Conservation (phyloP, 768 basidiomycete genomes). For the Lactifluus pinguis region DNA sequence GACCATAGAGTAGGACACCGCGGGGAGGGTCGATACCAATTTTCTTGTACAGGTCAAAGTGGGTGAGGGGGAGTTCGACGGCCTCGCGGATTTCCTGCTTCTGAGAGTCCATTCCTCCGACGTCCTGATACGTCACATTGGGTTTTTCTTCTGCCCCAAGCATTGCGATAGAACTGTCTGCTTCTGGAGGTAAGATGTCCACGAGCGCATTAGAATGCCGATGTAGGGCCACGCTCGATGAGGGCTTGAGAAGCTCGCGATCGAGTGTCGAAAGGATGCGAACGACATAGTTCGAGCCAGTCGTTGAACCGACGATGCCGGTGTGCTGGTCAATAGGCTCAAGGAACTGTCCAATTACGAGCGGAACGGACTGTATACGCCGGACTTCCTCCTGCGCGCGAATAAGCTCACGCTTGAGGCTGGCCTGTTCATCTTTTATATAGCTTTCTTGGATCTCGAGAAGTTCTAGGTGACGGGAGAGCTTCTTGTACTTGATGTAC, state of each 20-base stretch:
- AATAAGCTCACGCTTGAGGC: conserved; percentile 94
- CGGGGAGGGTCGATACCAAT: conserved; percentile 99
- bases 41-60: conserved; percentile 98
- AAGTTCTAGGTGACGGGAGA: conserved; percentile 91
- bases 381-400: conserved; percentile 99
- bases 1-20: conserved; percentile 93
- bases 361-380: conserved; percentile 95
- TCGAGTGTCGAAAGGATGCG: conserved; percentile 95
- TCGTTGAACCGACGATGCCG: conserved; percentile 95
- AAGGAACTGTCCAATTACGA: conserved; percentile 98
- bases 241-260: conserved; percentile 93
- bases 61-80: conserved; percentile 91
- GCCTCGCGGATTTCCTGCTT: conserved; percentile 99
- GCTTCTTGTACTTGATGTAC: conserved; percentile 96
- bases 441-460: conserved; percentile 92
- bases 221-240: conserved; percentile 95
- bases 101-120: conserved; percentile 95
- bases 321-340: conserved; percentile 98
- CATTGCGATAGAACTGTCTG: conserved; percentile 95
- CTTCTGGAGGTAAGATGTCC: conserved; percentile 96
- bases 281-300: conserved; percentile 97
- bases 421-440: conserved; percentile 97
- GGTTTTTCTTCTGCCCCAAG: conserved; percentile 91
- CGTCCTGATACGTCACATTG: conserved; percentile 86
- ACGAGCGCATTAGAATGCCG: conserved; percentile 98